phyloP scores from a whole-genome alignment of 768 basidiomycete genomes.

The Lactarius psammicola region DNA sequence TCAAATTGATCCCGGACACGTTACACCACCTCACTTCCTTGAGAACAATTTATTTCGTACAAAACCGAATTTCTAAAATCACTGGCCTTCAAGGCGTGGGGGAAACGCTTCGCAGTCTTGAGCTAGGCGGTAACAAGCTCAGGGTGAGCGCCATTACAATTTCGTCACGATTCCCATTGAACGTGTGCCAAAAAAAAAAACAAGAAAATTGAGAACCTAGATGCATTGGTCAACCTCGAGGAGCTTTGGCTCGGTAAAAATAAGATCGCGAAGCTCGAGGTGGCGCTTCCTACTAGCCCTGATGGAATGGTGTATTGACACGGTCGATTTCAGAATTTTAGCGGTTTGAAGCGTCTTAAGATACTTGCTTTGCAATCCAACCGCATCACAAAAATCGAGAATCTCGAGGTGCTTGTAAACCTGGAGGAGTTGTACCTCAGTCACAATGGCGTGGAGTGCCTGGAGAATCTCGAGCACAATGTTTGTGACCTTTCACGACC shows the following conservation, averaged over 20 bases:
- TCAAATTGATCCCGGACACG: constrained; percentile 66
- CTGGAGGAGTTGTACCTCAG: constrained; percentile 92
- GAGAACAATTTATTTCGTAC: constrained; percentile 87
- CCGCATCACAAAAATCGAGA: constrained; percentile 84
- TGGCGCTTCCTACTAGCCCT: constrained; percentile 34
- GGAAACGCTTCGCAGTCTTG: constrained; percentile 71
- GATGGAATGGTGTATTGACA: constrained; percentile 1
- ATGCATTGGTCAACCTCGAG: constrained; percentile 75
- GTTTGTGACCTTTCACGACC: constrained; percentile 42
- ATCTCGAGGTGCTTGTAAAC: constrained; percentile 63
- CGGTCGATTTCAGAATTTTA: constrained; percentile 54
- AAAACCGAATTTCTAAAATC: constrained; percentile 89
- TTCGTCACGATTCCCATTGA: constrained; percentile 12
- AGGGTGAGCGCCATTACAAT: constrained; percentile 53
- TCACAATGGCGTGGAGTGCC: constrained; percentile 82
- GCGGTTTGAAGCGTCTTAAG: constrained; percentile 65
- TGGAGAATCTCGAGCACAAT: constrained; percentile 86
- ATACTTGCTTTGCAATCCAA: constrained; percentile 94
- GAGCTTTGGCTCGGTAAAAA: constrained; percentile 99
- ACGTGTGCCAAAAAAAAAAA: constrained; percentile 1
- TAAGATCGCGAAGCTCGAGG: constrained; percentile 87
- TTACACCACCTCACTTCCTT: constrained; percentile 59
- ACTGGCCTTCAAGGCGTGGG: constrained; percentile 55
- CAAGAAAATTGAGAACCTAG: constrained; percentile 86
- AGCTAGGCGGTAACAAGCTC: constrained; percentile 91